Evolutionary conservation across 306 rosid species (phyloP), one percentile per base, ranked within the genome.

Genomic region (Rosa multiflora): DNA sequence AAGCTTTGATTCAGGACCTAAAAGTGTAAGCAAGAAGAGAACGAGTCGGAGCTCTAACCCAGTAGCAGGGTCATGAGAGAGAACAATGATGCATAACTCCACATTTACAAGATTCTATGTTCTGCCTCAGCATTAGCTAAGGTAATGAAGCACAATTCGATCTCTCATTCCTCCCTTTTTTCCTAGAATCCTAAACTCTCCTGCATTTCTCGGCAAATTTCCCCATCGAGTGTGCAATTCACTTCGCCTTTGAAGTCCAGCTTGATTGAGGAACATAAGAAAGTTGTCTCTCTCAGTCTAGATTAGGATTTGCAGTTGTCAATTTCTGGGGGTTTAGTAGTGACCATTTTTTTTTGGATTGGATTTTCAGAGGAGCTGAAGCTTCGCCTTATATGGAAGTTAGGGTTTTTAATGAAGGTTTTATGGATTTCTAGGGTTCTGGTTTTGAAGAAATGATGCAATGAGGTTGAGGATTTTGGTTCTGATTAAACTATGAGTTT

Each of bases 81-180:
- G 61, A 92, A 91, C 77, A 47, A 39, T 75, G 10, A 83, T 86
- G 80, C 93, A 91, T 9, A 88, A 81, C 64, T 82, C 95, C 15
- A 87, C 89, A 26, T 29, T 92, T 6, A 87, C 90, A 5, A 85
- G 89, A 86, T 88, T 97, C 39, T 92, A 83, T 37, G 91, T 89
- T 1, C 43, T 88, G 11, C 93, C 93, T 68, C 97, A 79, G 47
- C 92, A 89, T 0, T 86, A 85, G 8, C 64, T 47, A 32, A 32
- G 37, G 37, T 32, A 32, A 32, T 32, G 37, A 23, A 44, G 20
- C 74, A 26, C 58, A 70, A 44, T 51, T 44, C 43, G 61, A 47
- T 71, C 75, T 48, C 42, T 63, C 13, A 47, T 47, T 47, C 11
- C 51, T 47, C 70, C 14, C 40, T 48, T 14, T 10, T 20, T 11